phyloP scores from a whole-genome alignment of 192 early-diverging fungal species.

The Dimargaris xerosporica region DNA sequence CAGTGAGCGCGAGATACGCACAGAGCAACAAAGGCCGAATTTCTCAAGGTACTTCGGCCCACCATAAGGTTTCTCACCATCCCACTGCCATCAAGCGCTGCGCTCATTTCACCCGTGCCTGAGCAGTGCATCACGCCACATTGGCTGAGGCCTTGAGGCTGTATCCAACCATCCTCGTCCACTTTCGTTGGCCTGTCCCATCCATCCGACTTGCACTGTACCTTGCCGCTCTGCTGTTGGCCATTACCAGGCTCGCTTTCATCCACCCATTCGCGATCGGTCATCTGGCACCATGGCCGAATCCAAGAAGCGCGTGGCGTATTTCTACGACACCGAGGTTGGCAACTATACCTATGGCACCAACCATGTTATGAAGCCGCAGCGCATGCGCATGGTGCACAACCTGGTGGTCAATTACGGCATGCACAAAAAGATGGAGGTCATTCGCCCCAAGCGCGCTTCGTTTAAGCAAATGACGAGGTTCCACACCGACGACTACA shows the following conservation, averaged over 20 bases:
- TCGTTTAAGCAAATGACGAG: conserved; percentile 79
- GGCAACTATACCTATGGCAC: conserved; percentile 76
- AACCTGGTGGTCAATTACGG: conserved; percentile 85
- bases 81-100: too few species aligned
- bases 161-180: too few species aligned
- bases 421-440: conserved; percentile 79
- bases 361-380: conserved; percentile 96
- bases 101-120: too few species aligned
- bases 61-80: too few species aligned
- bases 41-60: too few species aligned
- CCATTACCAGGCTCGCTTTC: too few species aligned
- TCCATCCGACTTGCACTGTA: not conserved
- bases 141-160: too few species aligned
- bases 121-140: too few species aligned
- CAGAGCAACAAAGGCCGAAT: too few species aligned
- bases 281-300: not conserved
- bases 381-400: conserved; percentile 85
- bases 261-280: too few species aligned
- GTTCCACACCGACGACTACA: conserved; percentile 90
- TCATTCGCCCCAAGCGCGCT: conserved; percentile 57
- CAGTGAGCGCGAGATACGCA: too few species aligned
- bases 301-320: not conserved
- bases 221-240: not conserved
- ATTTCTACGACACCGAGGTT: conserved; percentile 26
- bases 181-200: too few species aligned